Percentiles rank a stretch among this genome's conserved stretches.
Evolutionary conservation across 129 eudicot species (phyloP).

Genomic region (Flaveria bidentis): DNA sequence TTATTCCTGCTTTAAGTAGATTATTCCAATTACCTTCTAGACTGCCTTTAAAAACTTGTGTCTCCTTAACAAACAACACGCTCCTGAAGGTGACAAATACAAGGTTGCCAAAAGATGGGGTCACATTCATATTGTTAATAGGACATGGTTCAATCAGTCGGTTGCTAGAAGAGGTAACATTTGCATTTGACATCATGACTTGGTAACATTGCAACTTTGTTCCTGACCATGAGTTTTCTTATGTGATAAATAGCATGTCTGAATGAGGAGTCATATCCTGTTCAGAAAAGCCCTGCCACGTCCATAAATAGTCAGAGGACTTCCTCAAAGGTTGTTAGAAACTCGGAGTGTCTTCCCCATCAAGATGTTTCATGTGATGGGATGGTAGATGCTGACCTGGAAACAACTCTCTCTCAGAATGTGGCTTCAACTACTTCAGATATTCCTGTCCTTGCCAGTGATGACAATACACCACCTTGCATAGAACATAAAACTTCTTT

Average conservation of each 20-base stretch:
- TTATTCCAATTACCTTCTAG: conserved; percentile 14
- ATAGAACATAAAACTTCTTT: conserved; percentile 33
- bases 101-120: conserved; percentile 95
- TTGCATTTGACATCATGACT: not conserved
- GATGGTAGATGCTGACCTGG: conserved; percentile 57
- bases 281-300: conserved; percentile 48
- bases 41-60: conserved; percentile 12
- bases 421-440: conserved; percentile 50
- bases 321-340: conserved; percentile 36
- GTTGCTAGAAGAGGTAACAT: conserved; percentile 83
- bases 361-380: conserved; percentile 48
- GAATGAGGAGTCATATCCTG: conserved; percentile 80
- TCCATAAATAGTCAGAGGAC: conserved; percentile 43
- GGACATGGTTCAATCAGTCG: conserved; percentile 87
- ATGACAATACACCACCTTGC: conserved; percentile 42
- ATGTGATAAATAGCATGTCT: conserved; percentile 63
- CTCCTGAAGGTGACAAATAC: conserved; percentile 96
- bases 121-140: conserved; percentile 55
- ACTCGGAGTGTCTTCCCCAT: conserved; percentile 42
- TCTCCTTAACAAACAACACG: conserved; percentile 63
- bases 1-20: conserved; percentile 4
- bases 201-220: conserved; percentile 3
- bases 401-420: conserved; percentile 58
- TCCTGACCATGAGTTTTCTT: conserved; percentile 27
- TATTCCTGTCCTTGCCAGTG: conserved; percentile 36